Percentiles rank a stretch among this genome's conserved stretches.
phyloP scores from a whole-genome alignment of 768 basidiomycete genomes.

The Xanthoconium purpureum region DNA sequence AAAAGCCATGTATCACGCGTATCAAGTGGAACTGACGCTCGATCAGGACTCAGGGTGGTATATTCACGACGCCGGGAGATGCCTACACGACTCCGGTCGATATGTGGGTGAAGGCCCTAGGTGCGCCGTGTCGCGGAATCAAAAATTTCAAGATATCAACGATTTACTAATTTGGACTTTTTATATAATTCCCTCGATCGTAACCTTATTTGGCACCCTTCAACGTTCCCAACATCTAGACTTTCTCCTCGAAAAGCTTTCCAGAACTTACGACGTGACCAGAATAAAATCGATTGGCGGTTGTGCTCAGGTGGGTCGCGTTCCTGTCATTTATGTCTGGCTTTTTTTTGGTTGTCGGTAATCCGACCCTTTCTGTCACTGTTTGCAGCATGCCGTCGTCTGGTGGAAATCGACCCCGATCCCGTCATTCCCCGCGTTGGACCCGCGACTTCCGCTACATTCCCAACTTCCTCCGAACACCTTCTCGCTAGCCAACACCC shows the following conservation, averaged over 20 bases:
- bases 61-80: conserved; percentile 83
- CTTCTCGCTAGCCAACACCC: conserved; percentile 72
- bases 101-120: conserved; percentile 87
- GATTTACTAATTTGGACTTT: conserved; percentile 35
- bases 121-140: conserved; percentile 56
- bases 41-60: conserved; percentile 76
- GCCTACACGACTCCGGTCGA: conserved; percentile 86
- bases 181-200: conserved; percentile 31
- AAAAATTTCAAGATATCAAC: conserved; percentile 48
- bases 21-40: conserved; percentile 18
- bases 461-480: conserved; percentile 63
- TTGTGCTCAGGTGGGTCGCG: conserved; percentile 62
- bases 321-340: not conserved
- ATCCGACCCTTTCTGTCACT: conserved; percentile 1
- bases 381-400: conserved; percentile 61
- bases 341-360: not conserved
- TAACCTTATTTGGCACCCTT: conserved; percentile 26
- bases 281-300: conserved; percentile 77
- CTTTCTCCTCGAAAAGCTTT: conserved; percentile 69
- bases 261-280: conserved; percentile 63
- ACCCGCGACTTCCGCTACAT: conserved; percentile 67
- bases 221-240: conserved; percentile 43
- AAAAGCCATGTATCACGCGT: conserved; percentile 11
- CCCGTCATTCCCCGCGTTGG: conserved; percentile 67
- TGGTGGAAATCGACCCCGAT: conserved; percentile 85